Base-by-base conservation (phyloP, 129 eudicot genomes). In the Flaveria trinervia region DNA sequence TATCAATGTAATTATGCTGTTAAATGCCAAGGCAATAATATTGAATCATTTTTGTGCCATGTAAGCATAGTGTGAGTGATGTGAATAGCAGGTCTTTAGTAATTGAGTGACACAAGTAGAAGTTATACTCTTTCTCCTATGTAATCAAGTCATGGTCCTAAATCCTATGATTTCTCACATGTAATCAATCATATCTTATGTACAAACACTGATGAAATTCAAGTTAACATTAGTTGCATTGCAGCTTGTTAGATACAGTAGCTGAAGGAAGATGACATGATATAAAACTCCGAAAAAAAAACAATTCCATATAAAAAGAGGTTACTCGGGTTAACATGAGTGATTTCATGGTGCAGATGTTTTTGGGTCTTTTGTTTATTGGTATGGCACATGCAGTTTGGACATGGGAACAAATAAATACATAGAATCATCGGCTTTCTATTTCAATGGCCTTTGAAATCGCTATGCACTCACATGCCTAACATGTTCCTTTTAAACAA, bases 181-280 rank as follows among this genome's bases (percentile, higher is more conserved):
- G 48, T 44, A 44, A 7, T 70, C 62, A 69, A 49, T 62, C 70
- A 28, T 22, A 54, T 68, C 72, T 65, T 75, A 79, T 76, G 48
- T 86, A 72, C 82, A 83, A 70, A 62, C 59, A 80, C 71, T 25
- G 17, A 78, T 33, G 39, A 74, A 30, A 75, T 45, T 26, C 66
- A 36, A 1, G 56, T 61, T 44, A 44, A 44, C 48, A 9, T 44
- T 13, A 44, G 48, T 62, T 59, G 5, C 55, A 61, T 70, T 44
- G 30, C 91, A 81, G 72, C 84, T 87, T 84, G 88, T 84, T 84
- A 75, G 77, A 75, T 84, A 84, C 88, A 84, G 83, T 79, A 82
- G 91, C 76, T 54, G 83, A 81, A 72, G 25, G 67, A 68, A 68
- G 81, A 66, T 20, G 70, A 73, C 39, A 30, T 30, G 36, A 30